A percentile compares a stretch with the other conserved stretches of the same genome.
Conservation (phyloP, 805 yeast genomes). For the Teunomyces gatunensis region DNA sequence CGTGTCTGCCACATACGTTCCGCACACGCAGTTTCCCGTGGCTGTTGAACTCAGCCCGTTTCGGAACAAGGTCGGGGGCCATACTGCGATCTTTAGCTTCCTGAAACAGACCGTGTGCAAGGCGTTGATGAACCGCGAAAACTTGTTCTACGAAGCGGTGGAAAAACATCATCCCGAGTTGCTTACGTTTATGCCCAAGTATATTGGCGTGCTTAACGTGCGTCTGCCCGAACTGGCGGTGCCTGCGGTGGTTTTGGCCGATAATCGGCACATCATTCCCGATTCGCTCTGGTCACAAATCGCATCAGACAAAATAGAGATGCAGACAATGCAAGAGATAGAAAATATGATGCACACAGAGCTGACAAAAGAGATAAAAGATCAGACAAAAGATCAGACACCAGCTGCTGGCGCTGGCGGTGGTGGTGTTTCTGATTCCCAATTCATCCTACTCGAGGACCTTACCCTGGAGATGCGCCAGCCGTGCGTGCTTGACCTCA, state of each 20-base stretch:
- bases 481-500: slow-evolving; percentile 92
- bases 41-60: slow-evolving; percentile 91
- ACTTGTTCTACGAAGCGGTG: slow-evolving; percentile 86
- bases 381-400: too few relatives aligned
- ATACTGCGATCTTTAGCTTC: slow-evolving; percentile 92
- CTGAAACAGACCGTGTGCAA: slow-evolving; percentile 92
- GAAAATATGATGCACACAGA: neutral
- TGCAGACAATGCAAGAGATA: neutral
- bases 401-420: too few relatives aligned
- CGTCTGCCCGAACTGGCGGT: slow-evolving; percentile 60
- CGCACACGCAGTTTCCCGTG: slow-evolving; percentile 66
- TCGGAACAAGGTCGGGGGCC: slow-evolving; percentile 95
- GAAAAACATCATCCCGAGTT: slow-evolving; percentile 76
- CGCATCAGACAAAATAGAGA: slow-evolving; percentile 25
- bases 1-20: slow-evolving; percentile 63
- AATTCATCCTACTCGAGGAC: slow-evolving; percentile 78
- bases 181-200: slow-evolving; percentile 84
- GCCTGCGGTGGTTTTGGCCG: slow-evolving; percentile 88
- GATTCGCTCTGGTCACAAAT: slow-evolving; percentile 68
- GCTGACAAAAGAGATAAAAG: too few relatives aligned
- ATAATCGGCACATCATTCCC: slow-evolving; percentile 89
- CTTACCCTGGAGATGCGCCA: slow-evolving; percentile 74
- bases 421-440: too few relatives aligned
- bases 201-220: slow-evolving; percentile 92
- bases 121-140: slow-evolving; percentile 85